Evolutionary conservation across 148 eudicot genomes (phyloP).

Genomic region (Oxyria digyna): DNA sequence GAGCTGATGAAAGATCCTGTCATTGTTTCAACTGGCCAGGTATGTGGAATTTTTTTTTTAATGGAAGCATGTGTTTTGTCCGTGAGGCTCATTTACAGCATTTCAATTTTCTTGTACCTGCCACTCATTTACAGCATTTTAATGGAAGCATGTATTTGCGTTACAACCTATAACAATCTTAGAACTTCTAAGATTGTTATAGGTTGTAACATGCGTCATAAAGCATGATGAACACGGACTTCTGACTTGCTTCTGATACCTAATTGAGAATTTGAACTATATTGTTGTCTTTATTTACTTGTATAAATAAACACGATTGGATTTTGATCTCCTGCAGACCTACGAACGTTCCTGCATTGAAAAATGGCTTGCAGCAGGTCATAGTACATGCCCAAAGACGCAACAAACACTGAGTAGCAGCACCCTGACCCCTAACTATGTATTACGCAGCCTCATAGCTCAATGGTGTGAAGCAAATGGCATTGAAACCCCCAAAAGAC

Average conservation of each 20-base stretch:
- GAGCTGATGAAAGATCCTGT: conserved; percentile 96
- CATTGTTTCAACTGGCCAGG: conserved; percentile 98
- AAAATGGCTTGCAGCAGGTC: conserved; percentile 95
- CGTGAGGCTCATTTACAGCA: not conserved
- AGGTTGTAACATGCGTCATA: not conserved
- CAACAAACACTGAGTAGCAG: conserved; percentile 51
- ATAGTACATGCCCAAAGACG: conserved; percentile 84
- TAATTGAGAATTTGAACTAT: not conserved
- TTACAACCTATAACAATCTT: too few relatives aligned
- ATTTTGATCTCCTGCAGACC: conserved; percentile 40
- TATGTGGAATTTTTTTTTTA: conserved; percentile 10
- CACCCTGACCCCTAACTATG: conserved; percentile 77
- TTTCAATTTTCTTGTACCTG: not conserved
- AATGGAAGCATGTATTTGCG: too few relatives aligned
- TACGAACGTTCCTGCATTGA: conserved; percentile 86
- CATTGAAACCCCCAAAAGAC: conserved; percentile 62
- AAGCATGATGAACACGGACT: not conserved
- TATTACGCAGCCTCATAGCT: conserved; percentile 75
- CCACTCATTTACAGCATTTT: too few relatives aligned
- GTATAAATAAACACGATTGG: not conserved
- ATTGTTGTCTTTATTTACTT: not conserved
- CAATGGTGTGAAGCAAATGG: conserved; percentile 93
- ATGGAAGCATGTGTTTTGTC: not conserved
- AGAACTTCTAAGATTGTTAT: not conserved
- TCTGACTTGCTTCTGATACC: not conserved